Conservation (phyloP, 805 yeast genomes). For the Cyberlindnera bimundalis region DNA sequence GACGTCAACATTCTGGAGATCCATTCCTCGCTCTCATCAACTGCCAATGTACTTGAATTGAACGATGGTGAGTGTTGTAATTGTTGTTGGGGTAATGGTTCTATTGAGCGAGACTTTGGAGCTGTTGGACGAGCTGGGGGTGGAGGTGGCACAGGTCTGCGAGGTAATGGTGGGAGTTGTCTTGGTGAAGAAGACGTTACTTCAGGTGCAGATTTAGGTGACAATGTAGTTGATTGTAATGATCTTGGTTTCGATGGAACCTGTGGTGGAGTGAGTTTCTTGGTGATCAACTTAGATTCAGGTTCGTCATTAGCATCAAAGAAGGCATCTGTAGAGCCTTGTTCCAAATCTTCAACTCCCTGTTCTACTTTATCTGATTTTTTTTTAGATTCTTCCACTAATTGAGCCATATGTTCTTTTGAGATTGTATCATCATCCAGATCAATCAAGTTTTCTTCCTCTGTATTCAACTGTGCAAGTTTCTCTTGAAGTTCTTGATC, state of each 20-base stretch:
- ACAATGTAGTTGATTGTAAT: constrained; percentile 9
- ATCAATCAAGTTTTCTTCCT: constrained; percentile 30
- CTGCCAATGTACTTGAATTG: constrained; percentile 30
- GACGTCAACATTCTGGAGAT: constrained; percentile 41
- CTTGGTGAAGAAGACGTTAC: background rate
- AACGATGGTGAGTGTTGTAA: constrained; percentile 1
- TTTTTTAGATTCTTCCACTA: constrained; percentile 14
- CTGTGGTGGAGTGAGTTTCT: constrained; percentile 25
- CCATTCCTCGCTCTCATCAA: constrained; percentile 56
- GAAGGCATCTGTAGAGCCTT: constrained; percentile 17
- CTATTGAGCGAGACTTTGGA: background rate
- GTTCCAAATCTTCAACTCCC: constrained; percentile 37
- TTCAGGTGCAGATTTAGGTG: constrained; percentile 27
- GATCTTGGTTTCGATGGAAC: constrained; percentile 25
- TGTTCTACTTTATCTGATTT: constrained; percentile 14
- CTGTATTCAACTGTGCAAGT: constrained; percentile 24
- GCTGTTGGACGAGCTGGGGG: constrained; percentile 23
- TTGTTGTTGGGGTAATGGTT: background rate
- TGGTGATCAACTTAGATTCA: constrained; percentile 15
- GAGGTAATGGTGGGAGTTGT: constrained; percentile 27
- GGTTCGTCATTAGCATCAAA: constrained; percentile 7
- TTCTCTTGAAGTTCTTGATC: constrained; percentile 19
- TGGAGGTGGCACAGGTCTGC: constrained; percentile 30
- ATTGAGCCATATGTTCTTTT: constrained; percentile 22
- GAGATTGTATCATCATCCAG: constrained; percentile 22